Base-by-base conservation (phyloP, 345 rosid species). In the Ricinus communis region DNA sequence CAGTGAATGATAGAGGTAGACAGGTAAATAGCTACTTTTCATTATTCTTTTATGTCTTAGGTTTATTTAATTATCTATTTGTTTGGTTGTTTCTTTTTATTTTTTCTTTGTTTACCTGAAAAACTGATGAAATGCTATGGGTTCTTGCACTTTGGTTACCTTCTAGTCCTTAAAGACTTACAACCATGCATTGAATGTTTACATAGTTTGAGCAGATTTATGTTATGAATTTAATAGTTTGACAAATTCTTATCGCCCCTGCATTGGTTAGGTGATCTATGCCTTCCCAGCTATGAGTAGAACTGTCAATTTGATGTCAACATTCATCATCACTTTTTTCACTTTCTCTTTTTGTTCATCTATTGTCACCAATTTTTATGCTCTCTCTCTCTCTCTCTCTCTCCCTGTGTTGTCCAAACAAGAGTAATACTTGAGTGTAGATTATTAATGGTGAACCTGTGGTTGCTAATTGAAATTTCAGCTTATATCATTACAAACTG, bases 1-100 rank as follows among this genome's bases (percentile, higher is more conserved):
- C 53, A 83, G 80, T 36, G 74, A 66, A 28, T 77, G 66, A 70
- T 52, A 22, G 15, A 33, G 78, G 73, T 72, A 60, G 11, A 30
- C 33, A 25, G 61, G 33, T 56, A 43, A 43, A 8, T 43, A 43
- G 13, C 11, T 43, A 8, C 47, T 43, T 43, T 11, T 11, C 12
- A 8, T 8, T 12, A 40, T 28, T 12, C 28, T 24, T 12, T 9
- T 43, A 9, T 12, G 55, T 8, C 13, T 57, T 24, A 21, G 27
- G 10, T 15, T 7, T 41, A 18, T 14, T 15, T 15, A 15, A 9
- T 16, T 38, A 5, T 40, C 0, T 19, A 11, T 40, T 40, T 54
- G 13, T 18, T 31, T 13, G 25, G 22, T 49, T 45, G 7, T n/a
- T n/a, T n/a, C n/a, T n/a, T n/a, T n/a, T n/a, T n/a, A n/a, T n/a